phyloP scores from a whole-genome alignment of 75 land plant genomes.

The Selaginella tamariscina region DNA sequence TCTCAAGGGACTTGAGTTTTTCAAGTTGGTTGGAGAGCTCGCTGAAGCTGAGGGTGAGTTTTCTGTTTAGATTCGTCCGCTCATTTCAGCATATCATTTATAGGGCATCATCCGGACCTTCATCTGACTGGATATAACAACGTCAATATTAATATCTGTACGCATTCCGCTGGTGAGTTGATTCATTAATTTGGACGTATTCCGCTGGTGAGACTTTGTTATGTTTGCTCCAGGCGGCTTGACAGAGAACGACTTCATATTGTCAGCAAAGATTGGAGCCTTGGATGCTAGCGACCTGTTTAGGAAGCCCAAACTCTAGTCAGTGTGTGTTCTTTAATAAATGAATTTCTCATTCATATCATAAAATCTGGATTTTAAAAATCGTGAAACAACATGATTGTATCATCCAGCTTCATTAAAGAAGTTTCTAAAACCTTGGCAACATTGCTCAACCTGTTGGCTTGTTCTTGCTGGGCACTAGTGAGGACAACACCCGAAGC shows the following conservation, averaged over 20 bases:
- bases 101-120: conserved; percentile 99
- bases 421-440: conserved; percentile 41
- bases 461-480: conserved; percentile 26
- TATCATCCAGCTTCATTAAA: conserved; percentile 61
- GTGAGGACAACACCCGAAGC: conserved; percentile 20
- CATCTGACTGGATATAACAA: conserved; percentile 94
- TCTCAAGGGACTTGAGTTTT: conserved; percentile 73
- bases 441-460: conserved; percentile 28
- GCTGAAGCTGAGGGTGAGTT: conserved; percentile 87
- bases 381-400: conserved; percentile 50
- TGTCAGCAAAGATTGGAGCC: conserved; percentile 81
- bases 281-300: conserved; percentile 53
- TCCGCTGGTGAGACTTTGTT: neutral
- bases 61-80: neutral
- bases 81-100: neutral
- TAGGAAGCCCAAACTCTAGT: conserved; percentile 27
- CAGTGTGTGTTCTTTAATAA: too few relatives aligned
- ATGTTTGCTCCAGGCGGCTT: conserved; percentile 58
- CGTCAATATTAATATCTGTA: conserved; percentile 74
- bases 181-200: neutral
- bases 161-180: conserved; percentile 74
- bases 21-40: conserved; percentile 65
- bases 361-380: too few relatives aligned
- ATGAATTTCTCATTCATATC: too few relatives aligned
- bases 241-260: conserved; percentile 96